These are phyloP conservation scores for Aspergillus chevalieri DNA, from an alignment of 2,329 filamentous ascomycete species.

Conservation along the genomic window DNA sequence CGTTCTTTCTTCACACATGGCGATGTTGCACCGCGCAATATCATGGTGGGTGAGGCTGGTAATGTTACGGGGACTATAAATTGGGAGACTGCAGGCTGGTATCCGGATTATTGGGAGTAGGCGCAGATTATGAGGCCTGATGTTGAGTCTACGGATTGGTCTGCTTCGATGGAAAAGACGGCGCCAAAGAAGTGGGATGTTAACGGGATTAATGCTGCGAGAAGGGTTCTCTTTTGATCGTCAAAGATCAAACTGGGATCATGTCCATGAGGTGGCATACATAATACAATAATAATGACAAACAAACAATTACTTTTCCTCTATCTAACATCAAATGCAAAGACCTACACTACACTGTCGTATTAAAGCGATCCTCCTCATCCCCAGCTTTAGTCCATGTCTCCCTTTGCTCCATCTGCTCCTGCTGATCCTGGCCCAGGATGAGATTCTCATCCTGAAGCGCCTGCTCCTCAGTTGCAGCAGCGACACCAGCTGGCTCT, in stretches of 20 bases:
- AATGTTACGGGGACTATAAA: constrained; percentile 32
- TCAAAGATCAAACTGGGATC: too few relatives aligned
- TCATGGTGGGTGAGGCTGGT: constrained; percentile 22
- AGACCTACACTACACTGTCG: constrained; percentile 35
- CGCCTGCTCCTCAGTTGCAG: constrained; percentile 24
- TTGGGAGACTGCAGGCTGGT: constrained; percentile 38
- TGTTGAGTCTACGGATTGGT: constrained; percentile 20
- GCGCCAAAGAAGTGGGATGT: constrained; percentile 23
- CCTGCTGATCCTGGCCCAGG: constrained; percentile 36
- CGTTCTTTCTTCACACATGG: constrained; percentile 26
- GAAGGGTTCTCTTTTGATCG: constrained; percentile 6
- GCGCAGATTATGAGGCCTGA: constrained; percentile 21
- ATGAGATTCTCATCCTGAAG: constrained; percentile 35
- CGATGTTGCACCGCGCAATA: constrained; percentile 29
- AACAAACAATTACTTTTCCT: too few relatives aligned
- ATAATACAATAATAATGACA: too few relatives aligned
- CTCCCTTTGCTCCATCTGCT: constrained; percentile 35
- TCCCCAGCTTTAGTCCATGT: constrained; percentile 41
- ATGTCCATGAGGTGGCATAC: too few relatives aligned
- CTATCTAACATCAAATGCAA: not conserved
- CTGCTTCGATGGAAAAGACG: constrained; percentile 22
- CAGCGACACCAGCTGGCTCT: constrained; percentile 12
- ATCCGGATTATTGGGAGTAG: constrained; percentile 39
- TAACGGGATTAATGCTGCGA: constrained; percentile 16
- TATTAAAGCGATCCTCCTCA: constrained; percentile 43